phyloP scores from a whole-genome alignment of 169 alveolate genomes.

The Perkinsus olseni region DNA sequence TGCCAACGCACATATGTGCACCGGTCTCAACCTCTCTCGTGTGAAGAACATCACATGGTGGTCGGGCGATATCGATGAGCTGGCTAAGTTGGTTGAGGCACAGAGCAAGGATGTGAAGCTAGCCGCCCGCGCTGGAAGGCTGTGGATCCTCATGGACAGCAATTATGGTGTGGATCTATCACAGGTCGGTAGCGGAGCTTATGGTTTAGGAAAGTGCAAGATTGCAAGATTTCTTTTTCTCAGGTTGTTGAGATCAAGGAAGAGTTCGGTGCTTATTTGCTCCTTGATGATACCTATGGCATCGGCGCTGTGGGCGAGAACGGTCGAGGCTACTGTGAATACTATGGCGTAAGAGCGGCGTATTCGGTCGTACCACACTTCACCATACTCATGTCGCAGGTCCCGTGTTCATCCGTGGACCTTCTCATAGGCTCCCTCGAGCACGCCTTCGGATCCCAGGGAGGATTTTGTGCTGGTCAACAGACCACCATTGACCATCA shows the following conservation, averaged over 20 bases:
- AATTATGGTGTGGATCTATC: not conserved
- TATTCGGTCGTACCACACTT: not conserved
- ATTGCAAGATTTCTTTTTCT: not conserved
- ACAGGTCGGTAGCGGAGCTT: not conserved
- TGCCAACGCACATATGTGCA: not conserved
- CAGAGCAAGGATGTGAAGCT: not conserved
- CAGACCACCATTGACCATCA: constrained; percentile 3
- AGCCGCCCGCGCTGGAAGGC: not conserved
- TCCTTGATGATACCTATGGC: not conserved
- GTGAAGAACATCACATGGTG: not conserved
- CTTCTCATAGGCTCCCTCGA: not conserved
- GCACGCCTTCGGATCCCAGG: constrained; percentile 3
- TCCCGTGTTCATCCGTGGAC: not conserved
- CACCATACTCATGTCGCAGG: not conserved
- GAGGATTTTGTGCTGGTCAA: constrained; percentile 10
- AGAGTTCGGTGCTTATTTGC: not conserved
- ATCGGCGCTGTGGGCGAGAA: not conserved
- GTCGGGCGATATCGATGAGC: not conserved
- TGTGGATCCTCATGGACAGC: not conserved
- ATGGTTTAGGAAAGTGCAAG: not conserved
- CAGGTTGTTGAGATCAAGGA: not conserved
- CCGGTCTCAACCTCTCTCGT: not conserved
- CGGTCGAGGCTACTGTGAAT: constrained; percentile 3
- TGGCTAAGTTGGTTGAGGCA: not conserved
- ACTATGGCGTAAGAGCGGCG: not conserved